Conservation (phyloP, 768 basidiomycete genomes). For the Paxillus ammoniavirescens region DNA sequence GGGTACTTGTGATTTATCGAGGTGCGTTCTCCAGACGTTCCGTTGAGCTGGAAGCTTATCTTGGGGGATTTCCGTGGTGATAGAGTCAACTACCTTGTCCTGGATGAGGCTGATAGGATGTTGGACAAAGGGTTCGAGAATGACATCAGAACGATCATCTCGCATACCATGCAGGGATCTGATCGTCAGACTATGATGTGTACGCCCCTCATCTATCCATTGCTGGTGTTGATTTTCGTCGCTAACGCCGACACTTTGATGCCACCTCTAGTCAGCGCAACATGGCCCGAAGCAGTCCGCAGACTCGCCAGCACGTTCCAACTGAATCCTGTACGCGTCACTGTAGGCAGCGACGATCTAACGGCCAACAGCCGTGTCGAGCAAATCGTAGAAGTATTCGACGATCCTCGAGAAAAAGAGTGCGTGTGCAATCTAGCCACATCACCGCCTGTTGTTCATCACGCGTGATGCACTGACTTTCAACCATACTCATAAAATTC, state of each 20-base stretch:
- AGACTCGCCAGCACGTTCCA: conserved; percentile 87
- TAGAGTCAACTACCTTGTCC: conserved; percentile 86
- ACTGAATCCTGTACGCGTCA: conserved; percentile 80
- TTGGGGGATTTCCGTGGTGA: conserved; percentile 2
- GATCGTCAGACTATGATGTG: conserved; percentile 93
- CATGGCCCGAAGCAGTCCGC: conserved; percentile 95
- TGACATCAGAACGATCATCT: conserved; percentile 90
- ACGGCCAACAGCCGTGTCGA: conserved; percentile 94
- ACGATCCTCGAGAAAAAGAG: conserved; percentile 85
- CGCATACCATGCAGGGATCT: conserved; percentile 59
- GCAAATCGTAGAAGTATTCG: conserved; percentile 90
- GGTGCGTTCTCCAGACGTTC: conserved; percentile 40
- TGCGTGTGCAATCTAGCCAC: conserved; percentile 35
- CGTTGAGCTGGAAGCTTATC: neutral
- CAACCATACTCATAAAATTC: neutral
- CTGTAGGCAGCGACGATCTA: conserved; percentile 93
- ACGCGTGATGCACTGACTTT: neutral
- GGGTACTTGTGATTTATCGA: conserved; percentile 77
- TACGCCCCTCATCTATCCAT: conserved; percentile 39
- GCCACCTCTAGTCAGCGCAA: conserved; percentile 76
- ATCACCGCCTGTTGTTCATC: neutral
- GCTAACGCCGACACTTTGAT: neutral
- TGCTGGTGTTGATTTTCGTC: no score
- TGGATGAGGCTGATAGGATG: conserved; percentile 99
- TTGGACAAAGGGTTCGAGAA: conserved; percentile 98